Evolutionary conservation across 2,329 filamentous ascomycete genomes (phyloP), one percentile per base, ranked within the genome.

Genomic region (Aspergillus sp.): DNA sequence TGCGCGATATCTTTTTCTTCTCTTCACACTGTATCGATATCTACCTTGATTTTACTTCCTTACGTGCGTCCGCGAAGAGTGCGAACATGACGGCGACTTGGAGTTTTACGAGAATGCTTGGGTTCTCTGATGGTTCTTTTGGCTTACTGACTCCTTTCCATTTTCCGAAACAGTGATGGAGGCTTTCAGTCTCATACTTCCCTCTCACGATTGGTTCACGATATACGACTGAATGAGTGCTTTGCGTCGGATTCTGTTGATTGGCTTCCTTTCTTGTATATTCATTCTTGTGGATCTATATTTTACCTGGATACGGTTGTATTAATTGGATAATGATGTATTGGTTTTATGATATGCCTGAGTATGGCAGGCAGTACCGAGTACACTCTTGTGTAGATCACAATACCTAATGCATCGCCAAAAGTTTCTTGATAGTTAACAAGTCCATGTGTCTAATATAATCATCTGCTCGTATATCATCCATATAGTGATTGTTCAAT

Each of bases 1-100:
- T 55, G 53, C 53, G 50, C 60, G 61, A 67, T 65, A 67, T 65
- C 62, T 62, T 53, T 60, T 63, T 60, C 16, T 42, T 17, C 30
- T 35, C 57, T 61, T 60, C 59, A 57, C 56, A 57, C 52, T 62
- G 60, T 63, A 62, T 40, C 55, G 51, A 55, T 60, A 61, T 45
- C 54, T 53, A 52, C 33, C 40, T 46, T 49, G 47, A 35, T 52
- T 56, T 51, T 44, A 42, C 52, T 56, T 55, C 48, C 50, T 47
- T 20, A 33, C 47, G 54, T 44, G 30, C n/a, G 10, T 44, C 22
- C 19, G 26, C 42, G 17, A 44, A 24, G 22, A 30, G 45, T 53
- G 52, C 55, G 52, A 45, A 45, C 50, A 58, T 55, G 26, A 55
- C 24, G 59, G 59, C 59, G 60, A 57, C 40, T 48, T 57, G 62